Conservation (phyloP, 306 rosid species). For the Citrullus amarus region DNA sequence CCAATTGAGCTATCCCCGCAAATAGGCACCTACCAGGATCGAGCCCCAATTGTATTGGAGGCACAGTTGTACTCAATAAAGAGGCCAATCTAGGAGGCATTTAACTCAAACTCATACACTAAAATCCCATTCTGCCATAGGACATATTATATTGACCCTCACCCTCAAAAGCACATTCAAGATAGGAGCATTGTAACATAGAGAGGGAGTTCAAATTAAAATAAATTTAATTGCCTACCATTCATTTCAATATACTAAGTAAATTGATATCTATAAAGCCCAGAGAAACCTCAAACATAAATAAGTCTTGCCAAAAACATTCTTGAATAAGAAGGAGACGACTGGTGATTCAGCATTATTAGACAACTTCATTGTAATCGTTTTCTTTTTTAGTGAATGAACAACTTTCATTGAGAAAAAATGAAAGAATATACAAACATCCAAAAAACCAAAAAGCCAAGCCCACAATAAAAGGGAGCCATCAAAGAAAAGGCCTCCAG, state of each 20-base stretch:
- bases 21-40: constrained; percentile 27
- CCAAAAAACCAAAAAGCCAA: too few relatives aligned
- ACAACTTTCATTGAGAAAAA: too few relatives aligned
- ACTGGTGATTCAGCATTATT: neutral
- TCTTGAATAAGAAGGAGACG: neutral
- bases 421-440: too few relatives aligned
- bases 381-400: too few relatives aligned
- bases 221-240: neutral
- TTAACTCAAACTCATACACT: neutral
- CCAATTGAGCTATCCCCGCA: constrained; percentile 73
- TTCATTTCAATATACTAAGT: neutral
- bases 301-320: neutral
- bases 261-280: neutral
- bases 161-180: neutral
- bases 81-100: neutral
- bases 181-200: neutral
- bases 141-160: neutral
- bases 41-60: constrained; percentile 11
- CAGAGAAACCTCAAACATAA: neutral
- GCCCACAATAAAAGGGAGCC: too few relatives aligned
- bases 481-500: too few relatives aligned
- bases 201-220: neutral
- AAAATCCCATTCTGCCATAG: neutral
- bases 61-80: constrained; percentile 7
- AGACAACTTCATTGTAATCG: neutral